Conservation (phyloP, 345 rosid species). For the Pseudoturritis turrita region DNA sequence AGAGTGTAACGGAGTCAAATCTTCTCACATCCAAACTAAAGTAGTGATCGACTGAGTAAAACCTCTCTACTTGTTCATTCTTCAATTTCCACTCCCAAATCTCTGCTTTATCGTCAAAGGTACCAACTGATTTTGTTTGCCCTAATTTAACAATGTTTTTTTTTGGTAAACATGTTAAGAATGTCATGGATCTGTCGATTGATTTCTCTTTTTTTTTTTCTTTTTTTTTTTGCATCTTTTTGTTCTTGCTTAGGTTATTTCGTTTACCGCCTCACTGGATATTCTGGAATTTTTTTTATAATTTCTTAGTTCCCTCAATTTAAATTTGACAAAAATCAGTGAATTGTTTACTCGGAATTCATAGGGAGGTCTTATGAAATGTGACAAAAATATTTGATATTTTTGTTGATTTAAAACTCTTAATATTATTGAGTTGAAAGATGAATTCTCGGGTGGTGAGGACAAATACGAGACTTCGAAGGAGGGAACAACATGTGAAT, state of each 20-base stretch:
- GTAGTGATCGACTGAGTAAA: neutral
- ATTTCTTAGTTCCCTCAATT: neutral
- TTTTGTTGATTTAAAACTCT: neutral
- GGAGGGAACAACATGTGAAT: neutral
- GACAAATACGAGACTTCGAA: neutral
- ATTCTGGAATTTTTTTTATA: neutral
- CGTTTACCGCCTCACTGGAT: neutral
- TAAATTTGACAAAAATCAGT: too few species aligned
- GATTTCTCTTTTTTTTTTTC: neutral
- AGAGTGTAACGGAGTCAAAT: neutral
- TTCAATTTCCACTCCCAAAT: neutral
- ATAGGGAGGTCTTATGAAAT: neutral
- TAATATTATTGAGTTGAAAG: too few species aligned
- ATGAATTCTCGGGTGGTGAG: constrained; percentile 17
- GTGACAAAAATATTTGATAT: neutral
- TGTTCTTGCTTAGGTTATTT: neutral
- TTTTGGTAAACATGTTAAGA: too few species aligned
- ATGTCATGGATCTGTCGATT: constrained; percentile 15
- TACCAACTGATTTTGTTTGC: neutral
- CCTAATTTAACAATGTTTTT: neutral
- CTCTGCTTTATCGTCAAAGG: constrained; percentile 2
- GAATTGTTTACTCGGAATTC: neutral
- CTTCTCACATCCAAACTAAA: neutral
- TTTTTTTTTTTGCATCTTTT: neutral
- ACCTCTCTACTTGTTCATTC: neutral